Evolutionary conservation across 2,329 filamentous ascomycete species (phyloP).

Genomic region (Monosporascus sp.): DNA sequence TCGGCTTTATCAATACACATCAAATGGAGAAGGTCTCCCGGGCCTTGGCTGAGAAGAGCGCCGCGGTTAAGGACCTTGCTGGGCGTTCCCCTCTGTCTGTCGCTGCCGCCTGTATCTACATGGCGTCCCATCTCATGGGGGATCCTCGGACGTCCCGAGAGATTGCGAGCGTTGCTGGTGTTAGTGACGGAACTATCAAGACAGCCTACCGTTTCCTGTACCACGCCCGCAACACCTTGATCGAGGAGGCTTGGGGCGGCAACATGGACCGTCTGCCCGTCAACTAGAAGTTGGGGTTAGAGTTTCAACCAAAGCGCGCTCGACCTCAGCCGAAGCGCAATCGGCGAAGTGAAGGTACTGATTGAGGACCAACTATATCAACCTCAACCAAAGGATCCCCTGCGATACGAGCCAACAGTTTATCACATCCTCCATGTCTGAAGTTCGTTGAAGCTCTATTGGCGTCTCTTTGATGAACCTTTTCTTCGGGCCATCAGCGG

Average conservation of each 20-base stretch:
- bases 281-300: conserved; percentile 32
- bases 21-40: conserved; percentile 75
- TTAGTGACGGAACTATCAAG: conserved; percentile 95
- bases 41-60: conserved; percentile 72
- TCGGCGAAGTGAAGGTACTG: background rate
- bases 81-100: conserved; percentile 92
- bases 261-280: conserved; percentile 66
- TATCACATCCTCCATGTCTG: too few relatives aligned
- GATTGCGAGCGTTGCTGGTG: conserved; percentile 77
- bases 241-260: conserved; percentile 70
- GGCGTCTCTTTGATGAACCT: background rate
- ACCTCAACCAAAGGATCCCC: too few relatives aligned
- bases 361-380: too few relatives aligned
- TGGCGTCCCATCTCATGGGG: conserved; percentile 83
- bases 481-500: background rate
- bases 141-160: conserved; percentile 76
- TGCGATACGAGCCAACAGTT: too few relatives aligned
- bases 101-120: conserved; percentile 93
- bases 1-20: conserved; percentile 66
- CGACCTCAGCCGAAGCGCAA: too few relatives aligned
- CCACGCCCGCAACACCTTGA: conserved; percentile 64
- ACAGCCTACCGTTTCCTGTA: conserved; percentile 91
- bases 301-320: too few relatives aligned
- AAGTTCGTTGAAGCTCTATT: background rate
- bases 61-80: conserved; percentile 72